These are phyloP conservation scores for Glycyrrhiza uralensis DNA, from an alignment of 306 rosid species.

Conservation along the genomic window DNA sequence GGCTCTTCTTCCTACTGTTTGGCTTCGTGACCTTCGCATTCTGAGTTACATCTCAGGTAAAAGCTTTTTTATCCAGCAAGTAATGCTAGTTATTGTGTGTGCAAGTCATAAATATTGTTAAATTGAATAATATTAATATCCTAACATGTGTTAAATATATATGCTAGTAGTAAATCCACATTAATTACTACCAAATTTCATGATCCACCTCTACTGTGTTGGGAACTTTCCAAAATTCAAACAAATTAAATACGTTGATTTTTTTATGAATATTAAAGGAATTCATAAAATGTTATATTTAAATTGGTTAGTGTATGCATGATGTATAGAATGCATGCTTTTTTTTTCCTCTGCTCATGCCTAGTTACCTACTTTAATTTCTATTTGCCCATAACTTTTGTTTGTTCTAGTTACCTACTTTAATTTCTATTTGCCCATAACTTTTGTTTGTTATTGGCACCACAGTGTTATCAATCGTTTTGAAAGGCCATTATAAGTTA, in stretches of 20 bases:
- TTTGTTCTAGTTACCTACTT: neutral
- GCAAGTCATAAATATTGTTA: too few species aligned
- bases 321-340: too few species aligned
- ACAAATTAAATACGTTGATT: too few species aligned
- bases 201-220: too few species aligned
- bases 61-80: neutral
- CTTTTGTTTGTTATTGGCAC: neutral
- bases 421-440: neutral
- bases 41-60: conserved; percentile 89
- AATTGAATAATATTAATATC: too few species aligned
- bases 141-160: too few species aligned
- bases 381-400: neutral
- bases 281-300: too few species aligned
- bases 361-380: neutral
- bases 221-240: too few species aligned
- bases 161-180: too few species aligned
- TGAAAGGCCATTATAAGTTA: neutral
- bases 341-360: neutral
- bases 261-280: too few species aligned
- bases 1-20: conserved; percentile 93
- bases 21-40: conserved; percentile 84
- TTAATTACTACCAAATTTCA: too few species aligned
- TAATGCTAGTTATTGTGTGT: neutral
- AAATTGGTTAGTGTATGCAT: too few species aligned
- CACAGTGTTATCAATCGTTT: neutral